Percentiles rank a stretch among this genome's conserved stretches.
Conservation (phyloP, 1,139 yeast genomes). For the Barnettozyma hawaiiensis region DNA sequence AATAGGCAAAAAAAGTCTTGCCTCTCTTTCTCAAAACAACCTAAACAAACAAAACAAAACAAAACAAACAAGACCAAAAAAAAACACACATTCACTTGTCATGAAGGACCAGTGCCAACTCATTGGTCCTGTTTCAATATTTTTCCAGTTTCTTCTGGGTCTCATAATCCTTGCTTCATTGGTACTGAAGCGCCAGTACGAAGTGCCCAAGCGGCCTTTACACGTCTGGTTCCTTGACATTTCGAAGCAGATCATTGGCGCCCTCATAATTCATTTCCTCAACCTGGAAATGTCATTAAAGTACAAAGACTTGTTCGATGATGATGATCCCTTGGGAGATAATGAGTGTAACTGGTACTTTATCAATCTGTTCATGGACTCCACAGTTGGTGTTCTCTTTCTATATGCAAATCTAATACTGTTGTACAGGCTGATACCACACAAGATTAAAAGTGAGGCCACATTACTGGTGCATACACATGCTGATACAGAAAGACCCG, state of each 20-base stretch:
- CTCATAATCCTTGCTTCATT: conserved; percentile 67
- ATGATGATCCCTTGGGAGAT: conserved; percentile 27
- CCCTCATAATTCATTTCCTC: conserved; percentile 74
- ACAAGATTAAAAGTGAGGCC: conserved; percentile 79
- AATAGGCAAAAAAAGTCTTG: too few relatives aligned
- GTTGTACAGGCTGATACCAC: conserved; percentile 50
- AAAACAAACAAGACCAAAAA: neutral
- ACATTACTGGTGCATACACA: neutral
- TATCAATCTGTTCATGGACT: conserved; percentile 78
- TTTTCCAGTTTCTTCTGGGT: conserved; percentile 67
- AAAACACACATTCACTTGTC: neutral
- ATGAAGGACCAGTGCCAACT: conserved; percentile 45
- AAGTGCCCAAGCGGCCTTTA: conserved; percentile 84
- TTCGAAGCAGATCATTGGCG: conserved; percentile 82
- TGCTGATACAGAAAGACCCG: neutral
- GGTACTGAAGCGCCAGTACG: conserved; percentile 69
- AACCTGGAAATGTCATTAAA: conserved; percentile 69
- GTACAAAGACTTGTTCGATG: conserved; percentile 24
- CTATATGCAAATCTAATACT: conserved; percentile 49
- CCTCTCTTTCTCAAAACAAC: too few relatives aligned
- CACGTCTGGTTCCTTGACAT: conserved; percentile 87
- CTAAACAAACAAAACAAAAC: too few relatives aligned
- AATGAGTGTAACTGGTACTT: conserved; percentile 92
- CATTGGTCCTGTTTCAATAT: conserved; percentile 64
- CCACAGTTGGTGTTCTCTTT: conserved; percentile 91